phyloP scores from a whole-genome alignment of 805 yeast genomes.

The Barnettozyma wickerhamii region DNA sequence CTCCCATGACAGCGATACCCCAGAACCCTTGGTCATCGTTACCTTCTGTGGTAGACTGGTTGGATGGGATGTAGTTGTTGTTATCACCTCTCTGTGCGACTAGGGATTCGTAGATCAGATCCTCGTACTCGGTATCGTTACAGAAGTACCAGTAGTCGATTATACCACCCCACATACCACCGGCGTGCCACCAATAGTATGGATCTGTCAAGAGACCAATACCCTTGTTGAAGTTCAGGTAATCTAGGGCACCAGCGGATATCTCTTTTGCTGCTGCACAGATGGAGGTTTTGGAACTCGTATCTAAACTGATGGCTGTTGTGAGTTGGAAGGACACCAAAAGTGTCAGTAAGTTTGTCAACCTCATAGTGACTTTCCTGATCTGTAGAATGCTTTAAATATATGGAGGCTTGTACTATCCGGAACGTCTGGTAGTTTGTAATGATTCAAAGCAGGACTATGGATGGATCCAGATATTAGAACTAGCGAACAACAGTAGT shows the following conservation, averaged over 20 bases:
- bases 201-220: conserved; percentile 70
- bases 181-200: conserved; percentile 92
- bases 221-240: conserved; percentile 75
- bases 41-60: conserved; percentile 65
- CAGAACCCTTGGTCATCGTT: conserved; percentile 75
- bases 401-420: too few relatives aligned
- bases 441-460: too few relatives aligned
- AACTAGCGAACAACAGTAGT: too few relatives aligned
- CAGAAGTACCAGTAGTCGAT: conserved; percentile 72
- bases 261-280: conserved; percentile 54
- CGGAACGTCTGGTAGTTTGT: too few relatives aligned
- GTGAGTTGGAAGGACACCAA: conserved; percentile 5
- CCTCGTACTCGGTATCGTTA: conserved; percentile 62
- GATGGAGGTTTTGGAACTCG: conserved; percentile 40
- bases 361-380: not conserved
- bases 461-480: too few relatives aligned
- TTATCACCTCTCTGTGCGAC: conserved; percentile 41
- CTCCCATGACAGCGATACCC: conserved; percentile 64
- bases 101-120: conserved; percentile 53
- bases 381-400: too few relatives aligned
- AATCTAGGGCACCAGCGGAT: conserved; percentile 61
- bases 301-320: conserved; percentile 36
- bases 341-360: conserved; percentile 4
- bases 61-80: conserved; percentile 56
- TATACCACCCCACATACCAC: conserved; percentile 70